Evolutionary conservation across 169 alveolate genomes (phyloP), one percentile per base, ranked within the genome.

Genomic region (Sarcocystis neurona): DNA sequence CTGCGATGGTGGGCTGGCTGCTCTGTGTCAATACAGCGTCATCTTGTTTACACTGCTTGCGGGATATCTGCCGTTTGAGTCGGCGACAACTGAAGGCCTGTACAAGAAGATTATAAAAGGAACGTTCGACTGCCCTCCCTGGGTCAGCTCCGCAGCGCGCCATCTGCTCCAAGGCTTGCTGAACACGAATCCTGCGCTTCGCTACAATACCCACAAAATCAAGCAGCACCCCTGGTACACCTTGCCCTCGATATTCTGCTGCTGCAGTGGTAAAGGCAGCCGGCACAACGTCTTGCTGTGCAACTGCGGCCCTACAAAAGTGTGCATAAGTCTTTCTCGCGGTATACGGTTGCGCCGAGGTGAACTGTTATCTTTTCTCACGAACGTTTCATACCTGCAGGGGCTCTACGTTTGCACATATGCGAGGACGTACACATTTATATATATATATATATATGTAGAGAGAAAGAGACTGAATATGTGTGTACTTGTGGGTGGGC

Each of bases 11-110:
- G 90, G 30, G 96, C 94, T 93, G 89, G 93, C 43, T 77, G 68
- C 63, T 34, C n/a, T 63, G 32, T 93, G 94, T 94, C 88, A 93
- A 63, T 89, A 95, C 85, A 97, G 98, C 10, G 95, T 97, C 8
- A 95, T 97, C 46, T 94, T 97, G 37, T 97, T 87, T 85, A 98
- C 99, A 0, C 91, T 97, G 92, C 90, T 96, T 27, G 96, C 98
- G 74, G 99, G 99, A 2, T 96, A 95, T 92, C 93, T 97, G 8
- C 99, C 99, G 70, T 97, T 97, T 86, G 99, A 97, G 93, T 98
- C 95, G 87, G 93, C 90, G 66, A 93, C 95, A 56, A 96, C 97
- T 0, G 91, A 95, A 2, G 92, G 85, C 20, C 92, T 96, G 50
- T 96, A 95, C 88, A 92, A 95, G 91, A 94, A 95, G 85, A 96